Conservation (phyloP, 1,139 yeast species). For the Nakaseomyces glabratus region DNA sequence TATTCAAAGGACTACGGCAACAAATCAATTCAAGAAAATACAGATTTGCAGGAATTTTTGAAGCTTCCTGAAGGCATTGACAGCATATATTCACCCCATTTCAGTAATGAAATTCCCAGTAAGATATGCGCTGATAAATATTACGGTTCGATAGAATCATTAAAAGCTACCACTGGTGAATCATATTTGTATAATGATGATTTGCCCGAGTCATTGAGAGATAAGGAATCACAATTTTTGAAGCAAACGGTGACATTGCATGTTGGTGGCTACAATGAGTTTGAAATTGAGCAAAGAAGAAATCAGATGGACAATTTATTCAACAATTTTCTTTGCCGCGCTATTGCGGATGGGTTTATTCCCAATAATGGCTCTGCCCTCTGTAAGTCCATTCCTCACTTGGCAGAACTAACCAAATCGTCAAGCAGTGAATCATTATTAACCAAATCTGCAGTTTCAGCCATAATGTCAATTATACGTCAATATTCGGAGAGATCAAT, state of each 20-base stretch:
- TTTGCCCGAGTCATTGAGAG: conserved; percentile 8
- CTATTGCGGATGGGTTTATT: conserved; percentile 24
- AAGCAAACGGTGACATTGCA: conserved; percentile 25
- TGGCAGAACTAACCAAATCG: conserved; percentile 6
- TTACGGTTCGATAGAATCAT: conserved; percentile 25
- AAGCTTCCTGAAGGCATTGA: conserved; percentile 23
- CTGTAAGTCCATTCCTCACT: conserved; percentile 17
- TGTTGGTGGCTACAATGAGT: conserved; percentile 26
- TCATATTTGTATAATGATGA: conserved; percentile 26
- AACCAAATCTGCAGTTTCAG: conserved; percentile 13
- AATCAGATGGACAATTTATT: conserved; percentile 22
- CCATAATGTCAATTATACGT: conserved; percentile 12
- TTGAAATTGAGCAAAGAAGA: conserved; percentile 27
- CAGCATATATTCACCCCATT: conserved; percentile 26
- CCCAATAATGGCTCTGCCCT: conserved; percentile 23
- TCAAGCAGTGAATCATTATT: conserved; percentile 5
- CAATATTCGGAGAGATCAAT: conserved; percentile 7
- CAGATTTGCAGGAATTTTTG: conserved; percentile 21
- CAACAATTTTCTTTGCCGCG: conserved; percentile 23
- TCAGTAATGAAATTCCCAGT: conserved; percentile 26
- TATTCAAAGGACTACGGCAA: conserved; percentile 16
- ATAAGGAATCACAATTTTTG: conserved; percentile 12
- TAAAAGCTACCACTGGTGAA: conserved; percentile 29
- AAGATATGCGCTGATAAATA: conserved; percentile 21
- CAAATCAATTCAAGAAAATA: conserved; percentile 20